These are phyloP conservation scores for Acrocalymma vagum DNA, from an alignment of 2,329 filamentous ascomycete genomes.

Conservation along the genomic window DNA sequence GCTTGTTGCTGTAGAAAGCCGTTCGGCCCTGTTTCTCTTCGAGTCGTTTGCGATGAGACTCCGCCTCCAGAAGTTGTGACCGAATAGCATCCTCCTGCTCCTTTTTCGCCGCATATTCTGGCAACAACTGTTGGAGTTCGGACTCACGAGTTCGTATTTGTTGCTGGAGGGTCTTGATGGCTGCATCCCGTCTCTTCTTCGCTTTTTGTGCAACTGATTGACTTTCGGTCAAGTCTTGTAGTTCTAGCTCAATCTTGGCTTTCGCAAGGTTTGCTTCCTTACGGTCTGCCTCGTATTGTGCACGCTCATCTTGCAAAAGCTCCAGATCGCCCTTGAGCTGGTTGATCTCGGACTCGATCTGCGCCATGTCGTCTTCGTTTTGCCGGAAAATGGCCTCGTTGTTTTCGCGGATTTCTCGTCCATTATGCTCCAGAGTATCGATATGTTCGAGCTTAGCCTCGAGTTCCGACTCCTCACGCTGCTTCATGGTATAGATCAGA, in stretches of 20 bases:
- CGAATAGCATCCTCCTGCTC: constrained; percentile 76
- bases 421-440: constrained; percentile 81
- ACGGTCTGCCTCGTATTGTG: constrained; percentile 88
- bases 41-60: constrained; percentile 78
- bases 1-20: constrained; percentile 86
- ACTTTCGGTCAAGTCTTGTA: constrained; percentile 83
- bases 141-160: constrained; percentile 80
- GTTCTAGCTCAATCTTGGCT: constrained; percentile 86
- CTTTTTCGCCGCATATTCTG: constrained; percentile 77
- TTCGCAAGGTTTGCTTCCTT: constrained; percentile 80
- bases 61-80: constrained; percentile 76
- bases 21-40: constrained; percentile 93
- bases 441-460: constrained; percentile 81
- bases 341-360: constrained; percentile 80
- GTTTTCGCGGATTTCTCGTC: constrained; percentile 84
- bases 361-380: constrained; percentile 79
- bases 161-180: constrained; percentile 74
- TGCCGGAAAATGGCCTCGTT: constrained; percentile 79
- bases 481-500: constrained; percentile 93
- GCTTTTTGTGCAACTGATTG: constrained; percentile 80
- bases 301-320: constrained; percentile 82
- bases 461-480: constrained; percentile 84
- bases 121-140: constrained; percentile 78
- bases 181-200: constrained; percentile 73
- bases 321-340: constrained; percentile 84